Evolutionary conservation across 805 yeast species (phyloP).

Genomic region (Millerozyma miso): DNA sequence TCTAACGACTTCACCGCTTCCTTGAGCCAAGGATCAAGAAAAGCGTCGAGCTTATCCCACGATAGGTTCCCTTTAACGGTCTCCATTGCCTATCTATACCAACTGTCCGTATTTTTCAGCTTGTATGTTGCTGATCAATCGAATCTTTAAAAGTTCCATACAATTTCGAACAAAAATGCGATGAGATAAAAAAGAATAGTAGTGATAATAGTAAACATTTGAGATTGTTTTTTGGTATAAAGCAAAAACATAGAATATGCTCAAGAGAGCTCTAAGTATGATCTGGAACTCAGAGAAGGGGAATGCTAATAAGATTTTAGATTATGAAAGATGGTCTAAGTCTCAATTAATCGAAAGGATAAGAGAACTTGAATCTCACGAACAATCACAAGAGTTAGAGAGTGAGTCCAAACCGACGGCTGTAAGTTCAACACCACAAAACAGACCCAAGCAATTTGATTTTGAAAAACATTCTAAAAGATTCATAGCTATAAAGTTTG

Average conservation of each 20-base stretch:
- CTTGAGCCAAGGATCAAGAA: conserved; percentile 63
- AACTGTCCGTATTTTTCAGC: not conserved
- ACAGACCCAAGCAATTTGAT: conserved; percentile 50
- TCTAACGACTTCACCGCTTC: conserved; percentile 76
- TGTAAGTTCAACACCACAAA: conserved; percentile 3
- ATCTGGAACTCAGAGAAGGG: conserved; percentile 16
- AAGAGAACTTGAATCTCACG: conserved; percentile 41
- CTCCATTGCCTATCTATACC: conserved; percentile 11
- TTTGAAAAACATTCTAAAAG: conserved; percentile 61
- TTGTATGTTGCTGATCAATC: not conserved
- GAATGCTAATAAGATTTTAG: conserved; percentile 4
- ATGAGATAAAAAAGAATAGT: conserved; percentile 3
- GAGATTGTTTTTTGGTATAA: no score
- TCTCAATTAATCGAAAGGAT: conserved; percentile 59
- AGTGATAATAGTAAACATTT: not conserved
- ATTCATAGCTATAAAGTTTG: conserved; percentile 73
- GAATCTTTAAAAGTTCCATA: not conserved
- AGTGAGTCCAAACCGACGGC: not conserved
- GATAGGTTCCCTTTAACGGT: conserved; percentile 40
- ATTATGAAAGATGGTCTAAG: conserved; percentile 61
- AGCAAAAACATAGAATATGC: conserved; percentile 13
- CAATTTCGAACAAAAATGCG: conserved; percentile 2
- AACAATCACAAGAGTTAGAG: conserved; percentile 2
- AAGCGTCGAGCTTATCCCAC: conserved; percentile 56
- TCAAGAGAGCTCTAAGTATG: conserved; percentile 20